Percentiles rank a stretch among this genome's conserved stretches.
Evolutionary conservation across 2,329 filamentous ascomycete species (phyloP).

Genomic region (Orbilia ellipsospora): DNA sequence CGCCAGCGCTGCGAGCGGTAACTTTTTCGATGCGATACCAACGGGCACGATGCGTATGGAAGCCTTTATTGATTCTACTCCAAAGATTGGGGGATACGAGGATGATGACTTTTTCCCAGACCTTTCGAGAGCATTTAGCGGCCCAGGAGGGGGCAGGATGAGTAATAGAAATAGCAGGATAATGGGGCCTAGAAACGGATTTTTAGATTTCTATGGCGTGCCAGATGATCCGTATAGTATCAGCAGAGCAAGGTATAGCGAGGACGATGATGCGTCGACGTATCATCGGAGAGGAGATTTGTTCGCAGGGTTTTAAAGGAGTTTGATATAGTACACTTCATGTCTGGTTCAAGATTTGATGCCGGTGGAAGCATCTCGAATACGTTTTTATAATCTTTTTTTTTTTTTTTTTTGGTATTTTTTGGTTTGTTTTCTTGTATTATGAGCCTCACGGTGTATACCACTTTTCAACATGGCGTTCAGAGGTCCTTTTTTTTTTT

Average conservation of each 20-base stretch:
- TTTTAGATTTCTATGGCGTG: slow-evolving; percentile 56
- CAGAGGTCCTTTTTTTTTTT: slow-evolving; percentile 4
- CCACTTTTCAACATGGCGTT: slow-evolving; percentile 9
- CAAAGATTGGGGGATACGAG: slow-evolving; percentile 58
- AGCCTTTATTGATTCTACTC: slow-evolving; percentile 79
- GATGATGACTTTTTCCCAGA: slow-evolving; percentile 56
- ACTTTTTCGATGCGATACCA: slow-evolving; percentile 61
- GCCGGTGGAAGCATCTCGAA: too few relatives aligned
- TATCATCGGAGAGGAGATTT: slow-evolving; percentile 64
- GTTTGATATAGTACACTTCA: too few relatives aligned
- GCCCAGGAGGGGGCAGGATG: slow-evolving; percentile 35
- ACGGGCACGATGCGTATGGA: slow-evolving; percentile 96
- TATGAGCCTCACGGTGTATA: slow-evolving; percentile 6
- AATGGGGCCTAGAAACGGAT: slow-evolving; percentile 54
- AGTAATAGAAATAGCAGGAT: slow-evolving; percentile 57
- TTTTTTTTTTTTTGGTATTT: slow-evolving; percentile 10
- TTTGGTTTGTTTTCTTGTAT: slow-evolving; percentile 22
- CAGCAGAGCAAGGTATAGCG: slow-evolving; percentile 60
- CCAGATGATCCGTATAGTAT: slow-evolving; percentile 60
- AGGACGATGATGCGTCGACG: slow-evolving; percentile 60
- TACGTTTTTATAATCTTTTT: not conserved
- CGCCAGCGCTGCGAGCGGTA: slow-evolving; percentile 57
- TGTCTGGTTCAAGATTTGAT: too few relatives aligned
- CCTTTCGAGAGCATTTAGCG: slow-evolving; percentile 56
- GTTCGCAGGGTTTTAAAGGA: slow-evolving; percentile 64